A percentile compares a stretch with the other conserved stretches of the same genome.
Conservation (phyloP, 2,329 filamentous ascomycete genomes). For the Blastomyces silverae region DNA sequence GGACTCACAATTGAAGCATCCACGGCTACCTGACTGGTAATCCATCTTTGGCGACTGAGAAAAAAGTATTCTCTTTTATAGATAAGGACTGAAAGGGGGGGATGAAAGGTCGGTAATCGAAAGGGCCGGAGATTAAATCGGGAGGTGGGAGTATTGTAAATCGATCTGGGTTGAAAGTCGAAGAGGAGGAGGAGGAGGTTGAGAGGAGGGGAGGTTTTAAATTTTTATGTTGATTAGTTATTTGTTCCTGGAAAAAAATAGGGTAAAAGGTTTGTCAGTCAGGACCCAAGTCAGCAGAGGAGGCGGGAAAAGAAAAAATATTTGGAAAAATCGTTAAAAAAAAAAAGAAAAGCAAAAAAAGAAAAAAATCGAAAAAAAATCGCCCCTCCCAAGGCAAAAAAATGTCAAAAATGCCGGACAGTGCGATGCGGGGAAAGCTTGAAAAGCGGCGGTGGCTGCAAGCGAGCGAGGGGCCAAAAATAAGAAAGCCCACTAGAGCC, state of each 20-base stretch:
- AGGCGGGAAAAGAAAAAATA: background rate
- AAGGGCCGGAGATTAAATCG: background rate
- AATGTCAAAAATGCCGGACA: slow-evolving; percentile 13
- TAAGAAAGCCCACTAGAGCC: background rate
- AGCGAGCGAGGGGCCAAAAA: slow-evolving; percentile 13
- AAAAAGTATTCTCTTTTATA: slow-evolving; percentile 12
- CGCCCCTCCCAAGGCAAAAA: too few species aligned
- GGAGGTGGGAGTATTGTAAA: background rate
- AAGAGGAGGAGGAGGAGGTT: slow-evolving; percentile 4
- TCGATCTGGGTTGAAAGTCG: background rate
- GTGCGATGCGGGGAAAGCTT: slow-evolving; percentile 16
- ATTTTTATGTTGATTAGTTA: background rate
- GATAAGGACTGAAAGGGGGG: slow-evolving; percentile 14
- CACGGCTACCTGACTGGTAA: slow-evolving; percentile 44
- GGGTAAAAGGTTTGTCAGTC: background rate
- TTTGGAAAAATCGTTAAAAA: background rate
- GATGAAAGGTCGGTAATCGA: background rate
- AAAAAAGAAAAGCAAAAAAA: background rate
- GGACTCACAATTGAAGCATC: slow-evolving; percentile 55
- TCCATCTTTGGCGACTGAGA: slow-evolving; percentile 41
- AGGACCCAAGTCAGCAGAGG: slow-evolving; percentile 2
- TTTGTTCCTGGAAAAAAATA: slow-evolving; percentile 5
- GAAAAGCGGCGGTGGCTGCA: slow-evolving; percentile 7
- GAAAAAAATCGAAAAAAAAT: background rate
- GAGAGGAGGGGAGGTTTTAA: background rate